Base-by-base conservation (phyloP, 1,139 yeast species). In the Hyphopichia fennica region DNA sequence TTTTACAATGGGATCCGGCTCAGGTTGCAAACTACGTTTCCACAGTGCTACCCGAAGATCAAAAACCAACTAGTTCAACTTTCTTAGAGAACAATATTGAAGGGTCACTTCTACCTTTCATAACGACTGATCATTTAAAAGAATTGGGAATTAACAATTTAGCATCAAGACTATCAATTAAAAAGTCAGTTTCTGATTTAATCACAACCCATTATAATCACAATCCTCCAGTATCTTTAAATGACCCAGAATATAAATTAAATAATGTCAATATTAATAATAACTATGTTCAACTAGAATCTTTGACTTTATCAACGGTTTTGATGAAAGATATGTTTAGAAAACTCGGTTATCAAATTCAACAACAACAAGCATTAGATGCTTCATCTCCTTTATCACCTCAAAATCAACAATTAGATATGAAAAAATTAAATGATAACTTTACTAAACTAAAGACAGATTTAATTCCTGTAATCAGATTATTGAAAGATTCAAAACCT, bases 11-110 rank as follows among this genome's bases (percentile, higher is more conserved):
- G 79, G 78, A 73, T 49, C 69, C 78, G 1, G 78, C 76, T 5
- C 79, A 73, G 48, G 78, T 73, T 7, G 59, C 75, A 14, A 62
- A 54, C 39, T 72, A 59, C 45, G 60, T 73, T 31, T 54, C 60
- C 40, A 52, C 62, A 8, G 45, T 58, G 11, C 44, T 59, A 20
- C 60, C 62, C 7, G 61, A 51, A 39, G 60, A 55, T 15, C 54
- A 54, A 35, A 47, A 48, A 31, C 41, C 49, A 6, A 45, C 60
- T 15, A 68, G 69, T n/a, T 43, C 58, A 14, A 43, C 47, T 6
- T 79, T 84, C 49, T 62, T 73, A n/a, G 69, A 69, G 2, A 73
- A 84, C 57, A 79, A 79, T 48, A 81, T 85, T 37, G 81, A 79
- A 14, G 91, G 91, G 1, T 70, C 80, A 15, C 62, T 82, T 11